These are phyloP conservation scores for Claviceps lovelessii DNA, from an alignment of 2,329 filamentous ascomycete genomes.

Conservation along the genomic window DNA sequence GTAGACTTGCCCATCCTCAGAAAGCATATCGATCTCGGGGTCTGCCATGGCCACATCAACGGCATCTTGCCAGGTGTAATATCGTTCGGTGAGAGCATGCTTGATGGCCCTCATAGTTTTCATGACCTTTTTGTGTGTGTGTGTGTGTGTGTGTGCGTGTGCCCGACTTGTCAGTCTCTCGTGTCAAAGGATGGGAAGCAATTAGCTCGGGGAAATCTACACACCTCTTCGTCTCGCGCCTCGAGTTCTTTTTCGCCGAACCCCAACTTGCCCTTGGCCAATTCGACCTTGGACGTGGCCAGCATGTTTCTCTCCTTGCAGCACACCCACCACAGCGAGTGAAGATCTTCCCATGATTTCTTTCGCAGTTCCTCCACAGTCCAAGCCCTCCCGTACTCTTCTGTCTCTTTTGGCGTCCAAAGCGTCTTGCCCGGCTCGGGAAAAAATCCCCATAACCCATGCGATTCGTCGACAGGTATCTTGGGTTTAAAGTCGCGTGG, in stretches of 20 bases:
- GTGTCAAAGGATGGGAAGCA: background rate
- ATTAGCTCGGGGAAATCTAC: slow-evolving; percentile 12
- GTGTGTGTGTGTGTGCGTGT: no score
- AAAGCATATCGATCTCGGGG: slow-evolving; percentile 47
- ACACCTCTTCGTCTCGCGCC: slow-evolving; percentile 51
- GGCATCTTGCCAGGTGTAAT: slow-evolving; percentile 76
- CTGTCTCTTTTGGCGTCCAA: slow-evolving; percentile 55
- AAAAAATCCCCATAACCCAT: slow-evolving; percentile 92
- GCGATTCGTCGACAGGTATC: slow-evolving; percentile 51
- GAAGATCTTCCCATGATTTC: slow-evolving; percentile 90
- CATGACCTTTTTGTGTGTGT: slow-evolving; percentile 40
- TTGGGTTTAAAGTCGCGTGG: slow-evolving; percentile 47
- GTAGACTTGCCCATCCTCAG: slow-evolving; percentile 33
- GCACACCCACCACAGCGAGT: slow-evolving; percentile 88
- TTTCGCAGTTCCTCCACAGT: slow-evolving; percentile 67
- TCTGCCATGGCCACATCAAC: slow-evolving; percentile 50
- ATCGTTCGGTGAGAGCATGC: slow-evolving; percentile 73
- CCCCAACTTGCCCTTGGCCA: slow-evolving; percentile 50
- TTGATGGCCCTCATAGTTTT: slow-evolving; percentile 72
- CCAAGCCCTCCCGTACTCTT: slow-evolving; percentile 69
- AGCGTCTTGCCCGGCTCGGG: slow-evolving; percentile 53
- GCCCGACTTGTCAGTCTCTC: slow-evolving; percentile 5
- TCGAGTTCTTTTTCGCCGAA: slow-evolving; percentile 59
- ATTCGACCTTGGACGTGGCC: slow-evolving; percentile 60
- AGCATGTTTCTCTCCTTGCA: slow-evolving; percentile 81